Base-by-base conservation (phyloP, 2,329 filamentous ascomycete genomes). In the Calonectria hawksworthii region DNA sequence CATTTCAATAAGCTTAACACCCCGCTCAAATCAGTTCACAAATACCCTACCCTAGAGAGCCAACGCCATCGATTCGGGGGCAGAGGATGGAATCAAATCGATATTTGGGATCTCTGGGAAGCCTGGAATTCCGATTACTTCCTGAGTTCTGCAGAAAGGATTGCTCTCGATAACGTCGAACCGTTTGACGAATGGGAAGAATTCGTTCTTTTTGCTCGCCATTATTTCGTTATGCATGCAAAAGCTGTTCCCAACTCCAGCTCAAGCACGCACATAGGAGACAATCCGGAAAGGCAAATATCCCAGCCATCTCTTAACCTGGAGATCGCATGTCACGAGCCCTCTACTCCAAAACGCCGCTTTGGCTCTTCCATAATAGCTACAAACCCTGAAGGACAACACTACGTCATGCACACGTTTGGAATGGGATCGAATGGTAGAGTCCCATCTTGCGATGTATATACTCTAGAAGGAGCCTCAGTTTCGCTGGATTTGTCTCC, bases 101-200 rank as follows among this genome's bases (percentile, higher is more conserved):
- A 89, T 18, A 90, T 92, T 56, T 90, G 90, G 82, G 95, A 93
- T 79, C 87, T 98, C 14, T 98, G 96, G 95, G 91, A 95, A 70
- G 87, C 96, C 1, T 98, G 96, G 96, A 92, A 90, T 14, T 92
- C 94, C 77, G 87, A 92, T 18, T 82, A 86, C 3, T 96, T 96
- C 83, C 85, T 98, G 26, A 88, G 87, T 8, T 81, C 89, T 1
- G 84, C 88, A 1, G 89, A 95, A 75, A 90, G 95, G 76, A 86
- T 83, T 44, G 86, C 86, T 14, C 85, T 98, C 18, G 93, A 98
- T 79, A 82, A 86, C 0, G 85, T 96, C 21, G 96, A 98, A 81
- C 92, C 94, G 0, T 98, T 99, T 82, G 96, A 99, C 83, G 96
- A 98, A 85, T 98, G 95, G 95, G 96, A 99, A 84, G 96, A 98